Evolutionary conservation across 768 basidiomycete species (phyloP), one percentile per base, ranked within the genome.

Genomic region (Polyporus arcularius): DNA sequence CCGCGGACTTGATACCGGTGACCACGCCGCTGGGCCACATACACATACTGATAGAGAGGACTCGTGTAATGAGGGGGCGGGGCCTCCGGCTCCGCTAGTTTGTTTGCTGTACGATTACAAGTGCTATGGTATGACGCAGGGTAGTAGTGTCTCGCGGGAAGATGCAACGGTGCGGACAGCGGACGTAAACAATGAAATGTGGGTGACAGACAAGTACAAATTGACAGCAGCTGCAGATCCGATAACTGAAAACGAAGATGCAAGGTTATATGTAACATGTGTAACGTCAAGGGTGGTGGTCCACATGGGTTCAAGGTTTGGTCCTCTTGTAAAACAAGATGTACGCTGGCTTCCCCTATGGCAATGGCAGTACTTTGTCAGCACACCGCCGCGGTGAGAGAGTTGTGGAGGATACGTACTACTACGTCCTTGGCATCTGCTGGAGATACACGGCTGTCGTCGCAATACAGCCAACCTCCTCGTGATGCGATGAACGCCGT

Each of bases 401-500:
- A 53, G 28, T 6, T 46, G 30, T 15, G 7, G 7, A 40, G 60
- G 71, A 58, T 6, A 80, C 90, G 66, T 69, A 96, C 93, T 53
- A 94, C 89, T 5, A 97, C 90, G 71, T 95, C 89, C 69, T 85
- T 89, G 50, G 87, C 78, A 54, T 92, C 86, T 31, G 85, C 86
- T 46, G 81, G 70, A 51, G 85, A 85, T 61, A 98, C 82, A 67
- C 90, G 90, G 68, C 94, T 95, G 72, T 98, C 96, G 68, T 97
- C 95, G 71, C 94, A 96, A 68, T 92, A 92, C 71, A 88, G 76
- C 97, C 97, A 99, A 40, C 90, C 87, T 38, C 90, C 89, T 55
- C 88, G 81, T 15, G 90, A 93, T 39, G 92, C 85, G 53, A 99
- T 86, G 68, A 87, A 95, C 18, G 97, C 94, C 48, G 96, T 98